A percentile compares a stretch with the other conserved stretches of the same genome.
Evolutionary conservation across 495 filamentous ascomycete genomes (phyloP).

Genomic region (Penicillium desertorum): DNA sequence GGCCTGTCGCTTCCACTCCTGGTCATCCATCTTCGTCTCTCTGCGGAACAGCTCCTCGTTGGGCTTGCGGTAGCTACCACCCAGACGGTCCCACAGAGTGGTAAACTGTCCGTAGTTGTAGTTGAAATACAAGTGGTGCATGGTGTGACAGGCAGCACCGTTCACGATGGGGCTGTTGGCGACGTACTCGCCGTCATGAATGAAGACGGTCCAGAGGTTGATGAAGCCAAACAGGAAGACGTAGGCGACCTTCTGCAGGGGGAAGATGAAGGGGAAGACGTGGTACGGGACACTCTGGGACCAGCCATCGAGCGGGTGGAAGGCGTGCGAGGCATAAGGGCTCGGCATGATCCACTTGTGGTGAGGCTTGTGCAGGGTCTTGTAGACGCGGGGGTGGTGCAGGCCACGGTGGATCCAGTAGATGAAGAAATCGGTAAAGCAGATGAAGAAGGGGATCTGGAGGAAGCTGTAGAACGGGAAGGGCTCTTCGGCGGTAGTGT

Average conservation of each 20-base stretch:
- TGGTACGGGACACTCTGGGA: slow-evolving; percentile 93
- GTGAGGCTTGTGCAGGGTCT: slow-evolving; percentile 89
- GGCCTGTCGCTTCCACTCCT: slow-evolving; percentile 77
- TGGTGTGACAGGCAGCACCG: slow-evolving; percentile 92
- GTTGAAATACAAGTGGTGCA: slow-evolving; percentile 98
- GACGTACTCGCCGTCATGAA: slow-evolving; percentile 96
- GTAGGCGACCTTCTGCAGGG: slow-evolving; percentile 87
- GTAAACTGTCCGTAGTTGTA: slow-evolving; percentile 98
- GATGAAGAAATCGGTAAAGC: slow-evolving; percentile 91
- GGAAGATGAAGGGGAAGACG: slow-evolving; percentile 90
- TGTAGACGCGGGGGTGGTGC: slow-evolving; percentile 83
- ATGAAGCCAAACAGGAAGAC: slow-evolving; percentile 86
- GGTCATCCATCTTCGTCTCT: slow-evolving; percentile 83
- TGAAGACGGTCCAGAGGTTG: slow-evolving; percentile 97
- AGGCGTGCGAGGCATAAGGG: slow-evolving; percentile 87
- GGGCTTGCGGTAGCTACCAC: slow-evolving; percentile 84
- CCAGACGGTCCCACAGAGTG: slow-evolving; percentile 90
- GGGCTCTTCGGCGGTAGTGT: slow-evolving; percentile 67
- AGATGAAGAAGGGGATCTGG: slow-evolving; percentile 89
- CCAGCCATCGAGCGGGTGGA: slow-evolving; percentile 93
- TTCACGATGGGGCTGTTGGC: slow-evolving; percentile 87
- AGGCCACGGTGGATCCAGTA: slow-evolving; percentile 93
- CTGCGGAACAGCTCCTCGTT: slow-evolving; percentile 84
- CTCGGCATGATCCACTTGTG: slow-evolving; percentile 99
- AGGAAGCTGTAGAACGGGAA: slow-evolving; percentile 73